A percentile compares a stretch with the other conserved stretches of the same genome.
These are phyloP conservation scores for Chionographis japonica DNA, from an alignment of 106 monocot genomes.

Conservation along the genomic window DNA sequence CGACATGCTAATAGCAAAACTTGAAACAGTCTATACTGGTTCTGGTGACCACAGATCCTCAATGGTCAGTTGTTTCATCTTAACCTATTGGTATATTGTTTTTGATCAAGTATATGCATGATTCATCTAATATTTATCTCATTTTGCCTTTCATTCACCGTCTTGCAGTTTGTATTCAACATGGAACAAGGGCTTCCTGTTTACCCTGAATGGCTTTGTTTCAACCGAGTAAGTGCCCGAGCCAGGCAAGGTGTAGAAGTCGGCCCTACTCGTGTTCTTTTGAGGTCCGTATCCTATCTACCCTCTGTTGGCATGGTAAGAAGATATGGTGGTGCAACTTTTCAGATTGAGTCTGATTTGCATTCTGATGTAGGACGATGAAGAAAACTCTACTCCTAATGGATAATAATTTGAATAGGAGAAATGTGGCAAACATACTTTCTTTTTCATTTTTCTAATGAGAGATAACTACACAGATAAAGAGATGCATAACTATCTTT, in stretches of 20 bases:
- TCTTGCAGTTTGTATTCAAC: constrained; percentile 73
- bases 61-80: constrained; percentile 37
- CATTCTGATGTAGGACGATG: too few relatives aligned
- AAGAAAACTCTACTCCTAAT: too few relatives aligned
- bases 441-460: too few relatives aligned
- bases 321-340: background rate
- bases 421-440: too few relatives aligned
- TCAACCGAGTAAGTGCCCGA: constrained; percentile 68
- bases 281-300: constrained; percentile 33
- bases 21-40: constrained; percentile 86
- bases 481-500: too few relatives aligned
- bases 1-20: constrained; percentile 79
- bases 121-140: constrained; percentile 1
- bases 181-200: constrained; percentile 90
- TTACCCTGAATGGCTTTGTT: constrained; percentile 83
- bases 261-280: constrained; percentile 66
- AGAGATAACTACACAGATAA: too few relatives aligned
- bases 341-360: background rate
- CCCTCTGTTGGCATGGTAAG: background rate
- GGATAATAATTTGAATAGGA: too few relatives aligned
- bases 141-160: background rate
- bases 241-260: constrained; percentile 62
- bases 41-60: constrained; percentile 76
- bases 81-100: background rate
- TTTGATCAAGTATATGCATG: background rate